Conservation (phyloP, 345 rosid species). For the Pelargonium nanum region DNA sequence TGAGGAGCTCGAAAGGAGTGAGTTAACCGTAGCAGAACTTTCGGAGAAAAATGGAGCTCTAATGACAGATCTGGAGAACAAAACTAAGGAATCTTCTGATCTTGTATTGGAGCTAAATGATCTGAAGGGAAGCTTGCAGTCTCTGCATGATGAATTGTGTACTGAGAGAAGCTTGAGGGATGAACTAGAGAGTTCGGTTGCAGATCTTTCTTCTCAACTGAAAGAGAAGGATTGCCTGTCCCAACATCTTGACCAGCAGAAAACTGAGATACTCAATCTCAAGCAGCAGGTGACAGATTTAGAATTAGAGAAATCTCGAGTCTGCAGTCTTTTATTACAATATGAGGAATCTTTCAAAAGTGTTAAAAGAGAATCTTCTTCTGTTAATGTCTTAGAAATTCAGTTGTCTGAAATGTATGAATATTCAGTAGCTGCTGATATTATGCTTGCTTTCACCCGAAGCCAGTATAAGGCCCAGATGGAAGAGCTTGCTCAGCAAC, state of each 20-base stretch:
- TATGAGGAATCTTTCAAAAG: slow-evolving; percentile 40
- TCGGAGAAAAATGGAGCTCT: slow-evolving; percentile 44
- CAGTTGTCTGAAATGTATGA: slow-evolving; percentile 55
- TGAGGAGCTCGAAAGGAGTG: slow-evolving; percentile 47
- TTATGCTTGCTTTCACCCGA: slow-evolving; percentile 34
- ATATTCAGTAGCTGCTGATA: slow-evolving; percentile 44
- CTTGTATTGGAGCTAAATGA: slow-evolving; percentile 6
- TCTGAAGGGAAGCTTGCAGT: slow-evolving; percentile 15
- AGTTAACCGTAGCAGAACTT: slow-evolving; percentile 45
- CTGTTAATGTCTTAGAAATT: slow-evolving; percentile 39
- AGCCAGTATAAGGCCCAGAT: slow-evolving; percentile 39
- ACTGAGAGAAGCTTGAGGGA: slow-evolving; percentile 41
- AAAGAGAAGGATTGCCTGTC: slow-evolving; percentile 38
- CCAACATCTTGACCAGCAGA: slow-evolving; percentile 37
- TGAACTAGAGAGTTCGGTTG: slow-evolving; percentile 30
- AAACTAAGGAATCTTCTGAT: slow-evolving; percentile 12
- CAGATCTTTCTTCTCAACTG: slow-evolving; percentile 47
- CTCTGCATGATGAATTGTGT: slow-evolving; percentile 30
- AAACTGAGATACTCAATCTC: slow-evolving; percentile 44
- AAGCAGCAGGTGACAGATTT: slow-evolving; percentile 43
- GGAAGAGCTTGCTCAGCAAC: slow-evolving; percentile 36
- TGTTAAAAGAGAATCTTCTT: slow-evolving; percentile 34
- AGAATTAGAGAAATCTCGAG: slow-evolving; percentile 50
- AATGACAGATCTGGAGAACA: slow-evolving; percentile 37
- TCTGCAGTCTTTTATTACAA: slow-evolving; percentile 29